A percentile compares a stretch with the other conserved stretches of the same genome.
Evolutionary conservation across 208 protist species (phyloP).

Genomic region (Leishmania tarentolae): DNA sequence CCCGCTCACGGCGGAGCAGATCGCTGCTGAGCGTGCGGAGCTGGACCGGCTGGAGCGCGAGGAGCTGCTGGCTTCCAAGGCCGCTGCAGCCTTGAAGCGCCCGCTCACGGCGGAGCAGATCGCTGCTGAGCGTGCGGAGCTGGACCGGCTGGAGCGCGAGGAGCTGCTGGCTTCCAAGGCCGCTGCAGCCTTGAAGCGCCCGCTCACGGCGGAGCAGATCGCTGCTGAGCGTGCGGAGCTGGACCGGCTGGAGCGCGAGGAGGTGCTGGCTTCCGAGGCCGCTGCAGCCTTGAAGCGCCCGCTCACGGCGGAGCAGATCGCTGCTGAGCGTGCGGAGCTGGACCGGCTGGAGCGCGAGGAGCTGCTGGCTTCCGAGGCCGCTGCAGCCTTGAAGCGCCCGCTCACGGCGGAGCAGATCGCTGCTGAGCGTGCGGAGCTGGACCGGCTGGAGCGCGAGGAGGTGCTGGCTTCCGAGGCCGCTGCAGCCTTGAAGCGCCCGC

Average conservation of each 20-base stretch:
- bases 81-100: neutral
- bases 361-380: neutral
- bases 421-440: neutral
- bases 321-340: neutral
- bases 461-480: neutral
- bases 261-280: neutral
- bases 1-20: conserved; percentile 13
- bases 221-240: neutral
- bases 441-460: conserved; percentile 5
- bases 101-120: conserved; percentile 20
- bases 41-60: conserved; percentile 4
- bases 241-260: conserved; percentile 5
- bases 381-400: neutral
- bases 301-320: conserved; percentile 9
- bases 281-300: neutral
- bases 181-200: neutral
- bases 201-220: conserved; percentile 5
- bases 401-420: conserved; percentile 17
- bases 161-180: neutral
- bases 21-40: neutral
- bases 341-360: neutral
- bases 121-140: neutral
- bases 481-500: neutral
- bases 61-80: conserved; percentile 1
- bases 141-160: conserved; percentile 7